phyloP scores from a whole-genome alignment of 495 filamentous ascomycete genomes.

The Oidiodendron maius region DNA sequence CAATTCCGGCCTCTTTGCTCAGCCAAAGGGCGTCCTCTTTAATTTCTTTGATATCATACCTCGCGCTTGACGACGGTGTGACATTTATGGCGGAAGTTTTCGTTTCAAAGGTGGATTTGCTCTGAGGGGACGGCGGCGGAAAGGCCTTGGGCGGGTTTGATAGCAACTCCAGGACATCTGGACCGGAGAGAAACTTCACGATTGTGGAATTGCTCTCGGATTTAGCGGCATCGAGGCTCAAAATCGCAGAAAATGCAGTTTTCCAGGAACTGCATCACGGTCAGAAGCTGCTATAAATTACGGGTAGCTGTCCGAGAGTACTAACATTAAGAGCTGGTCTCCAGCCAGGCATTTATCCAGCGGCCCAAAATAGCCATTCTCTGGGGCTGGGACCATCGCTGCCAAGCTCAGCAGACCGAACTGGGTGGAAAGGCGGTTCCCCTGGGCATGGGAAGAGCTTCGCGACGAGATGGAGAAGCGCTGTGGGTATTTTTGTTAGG shows the following conservation, averaged over 20 bases:
- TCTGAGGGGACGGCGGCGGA: conserved; percentile 49
- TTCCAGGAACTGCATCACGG: conserved; percentile 55
- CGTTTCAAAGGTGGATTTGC: conserved; percentile 72
- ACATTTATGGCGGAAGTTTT: conserved; percentile 90
- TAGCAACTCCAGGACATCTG: conserved; percentile 59
- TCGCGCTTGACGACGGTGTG: conserved; percentile 57
- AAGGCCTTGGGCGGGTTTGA: conserved; percentile 56
- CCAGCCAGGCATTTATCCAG: conserved; percentile 58
- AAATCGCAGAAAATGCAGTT: conserved; percentile 59
- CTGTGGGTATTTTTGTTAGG: background rate
- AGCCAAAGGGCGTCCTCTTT: conserved; percentile 85
- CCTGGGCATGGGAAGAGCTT: conserved; percentile 16
- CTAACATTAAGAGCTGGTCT: conserved; percentile 53
- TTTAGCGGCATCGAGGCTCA: background rate
- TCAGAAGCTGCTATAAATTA: conserved; percentile 6
- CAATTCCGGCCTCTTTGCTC: conserved; percentile 65
- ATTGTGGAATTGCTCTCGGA: conserved; percentile 41
- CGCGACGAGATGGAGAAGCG: background rate
- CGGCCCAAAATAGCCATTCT: conserved; percentile 52
- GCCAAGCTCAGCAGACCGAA: conserved; percentile 46
- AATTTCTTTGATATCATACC: conserved; percentile 72
- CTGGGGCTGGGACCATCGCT: conserved; percentile 63
- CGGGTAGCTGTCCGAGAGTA: background rate
- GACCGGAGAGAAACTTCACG: conserved; percentile 60
- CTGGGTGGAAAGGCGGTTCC: conserved; percentile 14